phyloP scores from a whole-genome alignment of 768 basidiomycete species.

The Phaeotremella fagi region DNA sequence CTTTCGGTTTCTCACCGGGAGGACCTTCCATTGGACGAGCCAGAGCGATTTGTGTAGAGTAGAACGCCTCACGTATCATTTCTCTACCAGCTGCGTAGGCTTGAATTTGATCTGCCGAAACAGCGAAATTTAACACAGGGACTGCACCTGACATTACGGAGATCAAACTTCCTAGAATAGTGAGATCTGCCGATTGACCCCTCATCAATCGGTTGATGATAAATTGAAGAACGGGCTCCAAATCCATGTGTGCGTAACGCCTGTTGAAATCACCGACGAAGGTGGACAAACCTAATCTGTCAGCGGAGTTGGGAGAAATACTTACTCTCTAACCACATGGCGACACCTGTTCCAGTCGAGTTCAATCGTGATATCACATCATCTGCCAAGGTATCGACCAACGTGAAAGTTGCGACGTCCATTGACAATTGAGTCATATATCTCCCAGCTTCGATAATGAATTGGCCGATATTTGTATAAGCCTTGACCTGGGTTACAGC shows the following conservation, averaged over 20 bases:
- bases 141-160: constrained; percentile 94
- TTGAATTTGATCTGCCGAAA: constrained; percentile 79
- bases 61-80: constrained; percentile 72
- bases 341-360: constrained; percentile 27
- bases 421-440: constrained; percentile 91
- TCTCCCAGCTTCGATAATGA: constrained; percentile 81
- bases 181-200: constrained; percentile 67
- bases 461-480: constrained; percentile 81
- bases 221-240: constrained; percentile 79
- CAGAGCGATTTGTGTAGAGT: constrained; percentile 38
- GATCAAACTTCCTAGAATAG: constrained; percentile 86
- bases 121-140: constrained; percentile 66
- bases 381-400: constrained; percentile 81
- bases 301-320: background rate
- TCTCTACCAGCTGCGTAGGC: constrained; percentile 88
- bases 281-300: constrained; percentile 70
- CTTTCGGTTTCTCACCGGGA: constrained; percentile 23
- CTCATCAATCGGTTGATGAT: constrained; percentile 83
- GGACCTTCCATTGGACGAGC: constrained; percentile 24
- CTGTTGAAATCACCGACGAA: constrained; percentile 90
- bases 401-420: constrained; percentile 81
- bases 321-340: constrained; percentile 36
- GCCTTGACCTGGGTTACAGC: constrained; percentile 92
- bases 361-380: constrained; percentile 25
- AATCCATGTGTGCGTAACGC: constrained; percentile 68